Evolutionary conservation across 257 asterid species (phyloP).

Genomic region (Oldenlandia corymbosa): DNA sequence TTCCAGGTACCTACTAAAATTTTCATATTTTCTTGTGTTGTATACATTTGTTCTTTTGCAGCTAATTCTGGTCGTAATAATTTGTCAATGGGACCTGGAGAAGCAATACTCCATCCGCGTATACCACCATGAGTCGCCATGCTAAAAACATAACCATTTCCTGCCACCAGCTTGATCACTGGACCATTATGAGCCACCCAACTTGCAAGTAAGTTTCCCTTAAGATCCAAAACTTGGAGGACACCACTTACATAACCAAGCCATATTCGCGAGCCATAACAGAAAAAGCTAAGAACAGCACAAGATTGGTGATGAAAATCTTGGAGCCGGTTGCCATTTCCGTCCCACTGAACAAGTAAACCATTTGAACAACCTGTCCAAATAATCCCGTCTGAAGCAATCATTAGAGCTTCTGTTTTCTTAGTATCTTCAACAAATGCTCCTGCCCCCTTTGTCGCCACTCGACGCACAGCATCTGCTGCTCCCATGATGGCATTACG

Average conservation of each 20-base stretch:
- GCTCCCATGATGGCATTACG: slow-evolving; percentile 96
- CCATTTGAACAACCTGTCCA: slow-evolving; percentile 95
- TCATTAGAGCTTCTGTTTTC: slow-evolving; percentile 70
- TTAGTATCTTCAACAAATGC: slow-evolving; percentile 62
- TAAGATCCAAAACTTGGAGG: slow-evolving; percentile 71
- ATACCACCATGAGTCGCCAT: slow-evolving; percentile 96
- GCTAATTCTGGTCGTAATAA: slow-evolving; percentile 53
- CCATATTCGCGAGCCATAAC: slow-evolving; percentile 72
- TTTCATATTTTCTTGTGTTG: slow-evolving; percentile 44
- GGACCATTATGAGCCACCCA: slow-evolving; percentile 92
- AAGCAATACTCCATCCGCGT: slow-evolving; percentile 87
- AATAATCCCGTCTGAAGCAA: slow-evolving; percentile 70
- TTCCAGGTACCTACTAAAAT: slow-evolving; percentile 92
- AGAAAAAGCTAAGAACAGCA: slow-evolving; percentile 64
- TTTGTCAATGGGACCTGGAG: slow-evolving; percentile 76
- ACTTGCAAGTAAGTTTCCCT: slow-evolving; percentile 59
- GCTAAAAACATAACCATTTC: slow-evolving; percentile 59
- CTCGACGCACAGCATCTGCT: slow-evolving; percentile 95
- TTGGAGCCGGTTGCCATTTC: slow-evolving; percentile 76
- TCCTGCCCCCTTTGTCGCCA: slow-evolving; percentile 72
- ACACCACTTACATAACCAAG: slow-evolving; percentile 78
- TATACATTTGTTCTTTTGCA: slow-evolving; percentile 43
- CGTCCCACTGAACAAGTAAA: slow-evolving; percentile 90
- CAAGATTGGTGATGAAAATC: slow-evolving; percentile 73
- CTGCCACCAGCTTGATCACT: slow-evolving; percentile 54